These are phyloP conservation scores for Thelonectria discophora DNA, from an alignment of 2,329 filamentous ascomycete species.

Conservation along the genomic window DNA sequence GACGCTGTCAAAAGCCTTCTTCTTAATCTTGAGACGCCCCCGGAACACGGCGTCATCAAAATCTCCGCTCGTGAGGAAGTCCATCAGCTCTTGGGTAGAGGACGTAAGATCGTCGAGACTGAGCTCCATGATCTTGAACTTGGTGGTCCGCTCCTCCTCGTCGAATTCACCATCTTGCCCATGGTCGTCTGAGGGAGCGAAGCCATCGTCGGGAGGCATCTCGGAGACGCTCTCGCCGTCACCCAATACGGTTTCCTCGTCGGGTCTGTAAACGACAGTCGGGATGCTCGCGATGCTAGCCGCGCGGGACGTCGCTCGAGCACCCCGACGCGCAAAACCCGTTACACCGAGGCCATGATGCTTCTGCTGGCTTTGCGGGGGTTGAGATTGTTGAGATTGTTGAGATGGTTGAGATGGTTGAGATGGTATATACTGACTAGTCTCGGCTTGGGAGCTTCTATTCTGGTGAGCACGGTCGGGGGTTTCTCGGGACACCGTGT, in stretches of 20 bases:
- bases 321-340: slow-evolving; percentile 37
- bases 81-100: slow-evolving; percentile 42
- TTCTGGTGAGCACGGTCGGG: slow-evolving; percentile 9
- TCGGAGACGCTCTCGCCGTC: slow-evolving; percentile 24
- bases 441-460: slow-evolving; percentile 29
- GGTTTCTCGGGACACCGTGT: neutral
- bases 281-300: slow-evolving; percentile 33
- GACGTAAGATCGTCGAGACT: slow-evolving; percentile 42
- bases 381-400: neutral
- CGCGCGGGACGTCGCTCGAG: slow-evolving; percentile 25
- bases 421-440: slow-evolving; percentile 1
- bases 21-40: slow-evolving; percentile 39
- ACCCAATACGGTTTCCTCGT: slow-evolving; percentile 36
- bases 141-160: slow-evolving; percentile 28
- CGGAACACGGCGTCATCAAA: slow-evolving; percentile 33
- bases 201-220: slow-evolving; percentile 9
- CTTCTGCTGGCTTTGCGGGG: neutral
- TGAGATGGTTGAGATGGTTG: neutral
- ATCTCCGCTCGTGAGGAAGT: slow-evolving; percentile 34
- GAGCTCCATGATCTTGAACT: slow-evolving; percentile 36
- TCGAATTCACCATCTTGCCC: slow-evolving; percentile 22
- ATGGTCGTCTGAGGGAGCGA: neutral
- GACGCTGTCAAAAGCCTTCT: slow-evolving; percentile 39
- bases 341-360: slow-evolving; percentile 23
- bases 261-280: slow-evolving; percentile 30